A percentile compares a stretch with the other conserved stretches of the same genome.
These are phyloP conservation scores for Peronospora belbahrii DNA, from an alignment of 352 stramenopile species.

Conservation along the genomic window DNA sequence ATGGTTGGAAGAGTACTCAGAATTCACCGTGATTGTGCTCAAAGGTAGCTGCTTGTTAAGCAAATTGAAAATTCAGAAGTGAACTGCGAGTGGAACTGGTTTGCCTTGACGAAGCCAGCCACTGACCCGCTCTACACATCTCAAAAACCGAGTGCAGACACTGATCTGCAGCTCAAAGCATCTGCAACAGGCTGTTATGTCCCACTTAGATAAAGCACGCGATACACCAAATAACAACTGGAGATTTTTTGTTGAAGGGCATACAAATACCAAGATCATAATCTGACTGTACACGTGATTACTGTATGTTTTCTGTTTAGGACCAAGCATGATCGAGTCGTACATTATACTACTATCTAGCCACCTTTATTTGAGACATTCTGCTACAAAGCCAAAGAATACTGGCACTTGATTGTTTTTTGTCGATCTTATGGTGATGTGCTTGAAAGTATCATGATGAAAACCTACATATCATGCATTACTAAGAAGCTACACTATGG, in stretches of 20 bases:
- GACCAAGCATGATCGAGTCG: background rate
- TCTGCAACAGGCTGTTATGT: background rate
- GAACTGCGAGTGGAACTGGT: background rate
- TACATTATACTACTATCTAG: background rate
- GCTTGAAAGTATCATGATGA: too few species aligned
- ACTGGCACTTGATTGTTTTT: background rate
- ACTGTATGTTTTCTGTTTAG: too few species aligned
- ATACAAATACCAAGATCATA: conserved; percentile 15
- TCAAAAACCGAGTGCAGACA: conserved; percentile 2
- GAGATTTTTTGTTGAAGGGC: conserved; percentile 6
- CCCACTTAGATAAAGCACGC: conserved; percentile 8
- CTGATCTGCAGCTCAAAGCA: conserved; percentile 5
- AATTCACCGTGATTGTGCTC: background rate
- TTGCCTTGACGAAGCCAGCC: conserved; percentile 1
- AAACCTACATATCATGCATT: background rate
- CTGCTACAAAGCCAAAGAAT: background rate
- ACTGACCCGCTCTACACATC: background rate
- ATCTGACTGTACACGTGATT: conserved; percentile 7
- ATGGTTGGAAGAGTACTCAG: conserved; percentile 21
- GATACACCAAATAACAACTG: too few species aligned
- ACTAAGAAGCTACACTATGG: too few species aligned
- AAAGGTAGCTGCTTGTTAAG: conserved; percentile 22
- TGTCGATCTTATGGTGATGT: background rate
- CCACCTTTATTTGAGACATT: background rate
- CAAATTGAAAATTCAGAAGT: conserved; percentile 25